Base-by-base conservation (phyloP, 2,329 filamentous ascomycete genomes). In the Cryphonectria japonica region DNA sequence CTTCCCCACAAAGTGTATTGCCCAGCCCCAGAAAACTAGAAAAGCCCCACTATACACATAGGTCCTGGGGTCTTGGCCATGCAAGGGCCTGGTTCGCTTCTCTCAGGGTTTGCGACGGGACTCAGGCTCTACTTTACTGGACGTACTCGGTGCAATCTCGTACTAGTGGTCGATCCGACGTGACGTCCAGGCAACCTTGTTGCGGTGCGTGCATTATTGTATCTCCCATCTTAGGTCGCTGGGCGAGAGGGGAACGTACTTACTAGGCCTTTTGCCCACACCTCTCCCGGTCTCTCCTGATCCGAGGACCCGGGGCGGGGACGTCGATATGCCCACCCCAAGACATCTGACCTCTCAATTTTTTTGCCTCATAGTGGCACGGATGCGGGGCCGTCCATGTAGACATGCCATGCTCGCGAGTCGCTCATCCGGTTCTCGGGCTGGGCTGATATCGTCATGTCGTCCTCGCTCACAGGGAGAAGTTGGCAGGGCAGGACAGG, bases 1-100 rank as follows among this genome's bases (percentile, higher is more conserved):
- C 34, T 66, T 54, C 46, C 64, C 64, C 64, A 52, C 64, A 37
- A 54, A 66, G 64, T 54, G 13, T 66, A 66, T 52, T 57, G 64
- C 64, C 64, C 43, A n/a, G 29, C 32, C 43, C 29, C 19, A 5
- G 26, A 32, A 32, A 43, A 26, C 26, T 19, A 26, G n/a, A 37
- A 22, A 46, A 29, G 16, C 41, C 34, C 41, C 62, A 65, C 62
- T 22, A 32, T 16, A 54, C 39, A 54, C 29, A 57, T 26, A 7
- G 11, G 13, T 26, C 13, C 52, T 57, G 14, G 29, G 54, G 16
- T 29, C 46, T 50, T n/a, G 46, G 46, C 43, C 16, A 22, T 19
- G 9, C 43, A 50, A 22, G 43, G 43, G 43, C 22, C 46, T 50
- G 9, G 14, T 8, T 34, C 54, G 34, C 14, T 29, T 26, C 26